Percentiles rank a stretch among this genome's conserved stretches.
phyloP scores from a whole-genome alignment of 2,329 filamentous ascomycete genomes.

The Parascedosporium putredinis region DNA sequence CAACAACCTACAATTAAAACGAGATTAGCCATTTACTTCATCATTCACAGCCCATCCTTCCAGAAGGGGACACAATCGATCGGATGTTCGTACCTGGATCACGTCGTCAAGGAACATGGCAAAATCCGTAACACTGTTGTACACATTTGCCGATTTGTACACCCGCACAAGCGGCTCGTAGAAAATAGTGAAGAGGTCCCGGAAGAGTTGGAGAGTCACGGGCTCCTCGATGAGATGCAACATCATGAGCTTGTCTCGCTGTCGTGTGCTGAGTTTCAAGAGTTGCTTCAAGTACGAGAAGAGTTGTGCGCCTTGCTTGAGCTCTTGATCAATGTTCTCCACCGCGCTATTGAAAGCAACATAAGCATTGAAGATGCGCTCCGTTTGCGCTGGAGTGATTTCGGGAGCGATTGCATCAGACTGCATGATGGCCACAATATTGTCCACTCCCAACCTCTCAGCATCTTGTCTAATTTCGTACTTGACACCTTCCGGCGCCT shows the following conservation, averaged over 20 bases:
- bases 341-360: constrained; percentile 93
- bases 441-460: constrained; percentile 61
- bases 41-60: too few species aligned
- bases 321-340: constrained; percentile 83
- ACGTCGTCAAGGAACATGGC: constrained; percentile 86
- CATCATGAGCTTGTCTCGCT: constrained; percentile 97
- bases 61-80: too few species aligned
- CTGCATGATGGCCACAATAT: constrained; percentile 75
- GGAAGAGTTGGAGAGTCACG: constrained; percentile 90
- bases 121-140: constrained; percentile 95
- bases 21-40: too few species aligned
- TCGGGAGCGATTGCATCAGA: constrained; percentile 66
- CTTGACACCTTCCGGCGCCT: constrained; percentile 67
- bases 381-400: constrained; percentile 65
- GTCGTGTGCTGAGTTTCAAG: constrained; percentile 80
- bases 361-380: constrained; percentile 83
- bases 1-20: constrained; percentile 56
- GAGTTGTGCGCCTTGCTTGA: constrained; percentile 79
- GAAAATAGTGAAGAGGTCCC: constrained; percentile 95
- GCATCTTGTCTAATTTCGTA: constrained; percentile 64
- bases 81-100: constrained; percentile 67
- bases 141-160: constrained; percentile 97
- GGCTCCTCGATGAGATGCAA: constrained; percentile 89
- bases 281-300: constrained; percentile 94
- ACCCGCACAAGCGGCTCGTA: constrained; percentile 95